phyloP scores from a whole-genome alignment of 202 grass and related monocot genomes.

The Elaeis oleifera region DNA sequence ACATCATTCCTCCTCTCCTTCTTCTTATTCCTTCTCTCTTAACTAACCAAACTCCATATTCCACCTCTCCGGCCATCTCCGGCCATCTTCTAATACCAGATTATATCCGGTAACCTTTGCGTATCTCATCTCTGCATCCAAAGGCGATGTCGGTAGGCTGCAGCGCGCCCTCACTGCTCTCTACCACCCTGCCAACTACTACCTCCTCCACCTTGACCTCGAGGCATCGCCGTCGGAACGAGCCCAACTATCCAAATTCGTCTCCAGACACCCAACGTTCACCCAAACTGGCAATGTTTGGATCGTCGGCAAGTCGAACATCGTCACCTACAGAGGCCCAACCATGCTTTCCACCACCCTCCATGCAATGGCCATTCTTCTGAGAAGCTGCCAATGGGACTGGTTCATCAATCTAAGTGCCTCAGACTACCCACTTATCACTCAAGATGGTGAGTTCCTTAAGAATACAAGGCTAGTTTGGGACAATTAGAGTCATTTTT shows the following conservation, averaged over 20 bases:
- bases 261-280: slow-evolving; percentile 45
- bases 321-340: slow-evolving; percentile 83
- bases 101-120: slow-evolving; percentile 71
- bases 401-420: slow-evolving; percentile 99
- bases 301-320: slow-evolving; percentile 65
- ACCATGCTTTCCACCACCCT: slow-evolving; percentile 96
- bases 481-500: neutral
- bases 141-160: slow-evolving; percentile 52
- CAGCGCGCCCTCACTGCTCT: slow-evolving; percentile 58
- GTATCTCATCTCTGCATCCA: slow-evolving; percentile 79
- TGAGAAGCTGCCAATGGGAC: slow-evolving; percentile 67
- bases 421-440: slow-evolving; percentile 86
- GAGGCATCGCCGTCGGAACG: slow-evolving; percentile 61
- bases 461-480: neutral
- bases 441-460: slow-evolving; percentile 57
- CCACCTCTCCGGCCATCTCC: neutral
- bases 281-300: slow-evolving; percentile 60
- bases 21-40: slow-evolving; percentile 62
- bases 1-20: slow-evolving; percentile 60
- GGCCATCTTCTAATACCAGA: neutral
- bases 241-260: slow-evolving; percentile 39
- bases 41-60: slow-evolving; percentile 17
- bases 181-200: slow-evolving; percentile 89
- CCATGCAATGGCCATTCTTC: slow-evolving; percentile 75
- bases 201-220: slow-evolving; percentile 82